Evolutionary conservation across 495 filamentous ascomycete genomes (phyloP), one percentile per base, ranked within the genome.

Genomic region (Lasiosphaeria ovina): DNA sequence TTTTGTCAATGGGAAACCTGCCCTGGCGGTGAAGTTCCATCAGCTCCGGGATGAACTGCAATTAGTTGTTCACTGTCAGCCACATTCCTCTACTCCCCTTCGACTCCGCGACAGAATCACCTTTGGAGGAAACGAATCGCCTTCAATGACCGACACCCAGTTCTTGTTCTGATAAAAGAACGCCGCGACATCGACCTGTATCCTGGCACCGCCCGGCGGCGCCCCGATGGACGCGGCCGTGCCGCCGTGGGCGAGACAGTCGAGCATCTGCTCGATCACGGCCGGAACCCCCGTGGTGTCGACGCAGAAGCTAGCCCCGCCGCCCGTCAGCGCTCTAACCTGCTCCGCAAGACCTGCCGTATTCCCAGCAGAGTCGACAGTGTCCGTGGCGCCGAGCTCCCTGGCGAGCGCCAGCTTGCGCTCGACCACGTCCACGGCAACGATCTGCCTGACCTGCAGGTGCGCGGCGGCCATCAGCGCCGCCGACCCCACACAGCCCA

Each of bases 391-490:
- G 12, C 81, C 81, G 2, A 82, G 60, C 34, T 69, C 65, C 17
- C 55, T 67, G 4, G 79, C 78, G 16, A 79, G 34, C 34, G 69
- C 68, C 9, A 83, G 64, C 35, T 76, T 76, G 31, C 62, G 64
- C 35, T 75, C 66, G 24, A 75, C 66, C 33, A 79, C 67, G 57
- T 81, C 79, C 3, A 80, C 74, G 0, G 75, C 79, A n/a, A 80
- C 69, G 31, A 81, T 53, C 10, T 50, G 63, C 17, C 63, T 61
- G 6, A 68, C 64, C 10, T 62, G 63, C 0, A 72, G 64, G 10
- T 70, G 63, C 3, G 54, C 54, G 7, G 58, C 54, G 1, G 63
- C 56, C 59, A 65, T 56, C 54, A 82, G 51, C 7, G 78, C 79
- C 0, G 74, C 69, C n/a, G 77, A 45, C 0, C 79, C 79, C 0